Base-by-base conservation (phyloP, 495 filamentous ascomycete species). In the Pseudevernia furfuracea region DNA sequence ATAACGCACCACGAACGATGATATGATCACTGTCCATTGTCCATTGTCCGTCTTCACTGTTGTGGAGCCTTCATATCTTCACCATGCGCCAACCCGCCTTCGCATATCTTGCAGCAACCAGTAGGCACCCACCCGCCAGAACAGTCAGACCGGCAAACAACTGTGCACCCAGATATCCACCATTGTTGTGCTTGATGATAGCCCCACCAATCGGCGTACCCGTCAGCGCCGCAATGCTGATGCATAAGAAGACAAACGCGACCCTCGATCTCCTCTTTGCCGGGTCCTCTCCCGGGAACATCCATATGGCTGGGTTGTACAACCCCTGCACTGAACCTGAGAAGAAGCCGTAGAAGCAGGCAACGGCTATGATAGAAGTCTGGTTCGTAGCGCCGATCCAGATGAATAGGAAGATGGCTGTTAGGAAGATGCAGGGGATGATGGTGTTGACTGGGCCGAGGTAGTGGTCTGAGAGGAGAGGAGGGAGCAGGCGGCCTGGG, bases 231-330 rank as follows among this genome's bases (percentile, higher is more conserved):
- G 90, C 89, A 58, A 94, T 82, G 44, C 83, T 85, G 17, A 87
- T 81, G 48, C 91, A 84, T n/a, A 82, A 86, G 64, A 94, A 87
- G 34, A 87, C 81, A 88, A 94, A 92, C 9, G 90, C 91, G 80
- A 91, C 86, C 19, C 89, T 79, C 60, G 85, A 82, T 0, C 91
- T 88, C 28, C 81, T 78, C 72, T 89, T 91, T 36, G 81, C 80
- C 69, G 86, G 64, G 68, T 94, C 86, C 3, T 80, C 57, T 21
- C 21, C 65, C 66, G 44, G 8, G n/a, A 68, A 59, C 30, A 17
- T 55, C 59, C 60, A 58, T 17, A 66, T 56, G 0, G 84, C 79
- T 71, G 79, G 74, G 37, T 86, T 78, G 74, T 86, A 83, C 58
- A 92, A 74, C 10, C 82, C 84, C 75, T 92, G 88, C 60, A 95